These are phyloP conservation scores for Eucalyptus pauciflora DNA, from an alignment of 345 rosid genomes.

Conservation along the genomic window DNA sequence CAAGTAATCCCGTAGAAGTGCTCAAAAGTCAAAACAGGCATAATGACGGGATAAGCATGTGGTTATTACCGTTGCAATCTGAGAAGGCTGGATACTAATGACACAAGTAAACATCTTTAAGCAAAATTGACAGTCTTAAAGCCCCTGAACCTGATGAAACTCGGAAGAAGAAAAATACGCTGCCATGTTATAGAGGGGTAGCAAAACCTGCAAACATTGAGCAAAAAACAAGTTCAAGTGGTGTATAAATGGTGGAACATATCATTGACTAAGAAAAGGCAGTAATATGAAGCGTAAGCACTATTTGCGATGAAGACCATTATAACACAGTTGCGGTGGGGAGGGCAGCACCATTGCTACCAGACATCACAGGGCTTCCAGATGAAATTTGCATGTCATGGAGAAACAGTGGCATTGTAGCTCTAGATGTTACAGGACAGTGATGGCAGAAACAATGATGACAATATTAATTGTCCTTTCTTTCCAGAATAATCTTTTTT, in stretches of 20 bases:
- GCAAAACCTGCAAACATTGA: background rate
- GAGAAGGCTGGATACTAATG: background rate
- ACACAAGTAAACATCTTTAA: background rate
- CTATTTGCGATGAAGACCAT: background rate
- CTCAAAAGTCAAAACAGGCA: background rate
- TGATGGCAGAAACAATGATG: background rate
- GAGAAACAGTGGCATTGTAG: background rate
- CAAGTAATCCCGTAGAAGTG: background rate
- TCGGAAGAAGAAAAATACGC: background rate
- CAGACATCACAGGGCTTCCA: background rate
- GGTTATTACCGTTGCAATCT: background rate
- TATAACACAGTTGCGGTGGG: background rate
- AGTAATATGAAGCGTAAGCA: background rate
- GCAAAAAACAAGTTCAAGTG: background rate
- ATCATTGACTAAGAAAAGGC: background rate
- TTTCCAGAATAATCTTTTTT: background rate
- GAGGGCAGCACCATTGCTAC: background rate
- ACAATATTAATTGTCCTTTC: background rate
- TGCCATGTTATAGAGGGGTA: background rate
- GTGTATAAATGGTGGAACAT: background rate
- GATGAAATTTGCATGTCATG: background rate
- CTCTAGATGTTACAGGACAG: background rate
- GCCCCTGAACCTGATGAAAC: background rate
- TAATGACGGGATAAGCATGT: background rate
- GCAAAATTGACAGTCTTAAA: background rate